Evolutionary conservation across 805 yeast genomes (phyloP).

Genomic region (Deakozyma indianensis): DNA sequence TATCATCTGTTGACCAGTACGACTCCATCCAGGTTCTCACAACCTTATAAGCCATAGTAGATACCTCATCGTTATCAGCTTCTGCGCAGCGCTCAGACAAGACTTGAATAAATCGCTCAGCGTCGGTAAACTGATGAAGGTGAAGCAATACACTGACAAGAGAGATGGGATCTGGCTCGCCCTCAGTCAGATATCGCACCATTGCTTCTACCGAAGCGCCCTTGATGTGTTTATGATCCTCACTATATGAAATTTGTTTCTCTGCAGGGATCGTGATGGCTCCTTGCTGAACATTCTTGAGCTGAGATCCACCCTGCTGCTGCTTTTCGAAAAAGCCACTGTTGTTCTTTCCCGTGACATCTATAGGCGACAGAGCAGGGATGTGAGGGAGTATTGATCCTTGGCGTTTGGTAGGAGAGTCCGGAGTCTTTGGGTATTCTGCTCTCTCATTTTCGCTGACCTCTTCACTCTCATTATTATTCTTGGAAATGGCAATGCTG

Average conservation of each 20-base stretch:
- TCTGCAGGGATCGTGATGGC: constrained; percentile 2
- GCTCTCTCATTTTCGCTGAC: neutral
- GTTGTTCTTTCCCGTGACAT: neutral
- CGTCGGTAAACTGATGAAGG: constrained; percentile 55
- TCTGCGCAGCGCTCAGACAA: constrained; percentile 34
- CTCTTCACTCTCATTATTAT: neutral
- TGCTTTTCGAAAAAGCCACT: constrained; percentile 1
- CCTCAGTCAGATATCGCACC: constrained; percentile 16
- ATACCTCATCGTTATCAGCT: constrained; percentile 28
- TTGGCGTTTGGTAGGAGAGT: constrained; percentile 1
- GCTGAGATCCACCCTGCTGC: neutral
- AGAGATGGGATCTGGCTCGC: constrained; percentile 41
- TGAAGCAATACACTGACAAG: constrained; percentile 64
- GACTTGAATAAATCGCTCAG: constrained; percentile 53
- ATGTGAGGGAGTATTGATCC: constrained; percentile 3
- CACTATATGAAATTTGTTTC: constrained; percentile 6
- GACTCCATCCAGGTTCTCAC: constrained; percentile 81
- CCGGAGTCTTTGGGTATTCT: neutral
- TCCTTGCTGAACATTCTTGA: neutral
- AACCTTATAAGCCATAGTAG: constrained; percentile 52
- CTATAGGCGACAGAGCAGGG: constrained; percentile 5
- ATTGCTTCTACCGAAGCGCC: constrained; percentile 22
- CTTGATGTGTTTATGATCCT: constrained; percentile 14
- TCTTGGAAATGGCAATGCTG: constrained; percentile 7
- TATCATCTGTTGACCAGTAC: constrained; percentile 40